A percentile compares a stretch with the other conserved stretches of the same genome.
These are phyloP conservation scores for Urochloa ruziziensis DNA, from an alignment of 176 grass and related monocot species.

Conservation along the genomic window DNA sequence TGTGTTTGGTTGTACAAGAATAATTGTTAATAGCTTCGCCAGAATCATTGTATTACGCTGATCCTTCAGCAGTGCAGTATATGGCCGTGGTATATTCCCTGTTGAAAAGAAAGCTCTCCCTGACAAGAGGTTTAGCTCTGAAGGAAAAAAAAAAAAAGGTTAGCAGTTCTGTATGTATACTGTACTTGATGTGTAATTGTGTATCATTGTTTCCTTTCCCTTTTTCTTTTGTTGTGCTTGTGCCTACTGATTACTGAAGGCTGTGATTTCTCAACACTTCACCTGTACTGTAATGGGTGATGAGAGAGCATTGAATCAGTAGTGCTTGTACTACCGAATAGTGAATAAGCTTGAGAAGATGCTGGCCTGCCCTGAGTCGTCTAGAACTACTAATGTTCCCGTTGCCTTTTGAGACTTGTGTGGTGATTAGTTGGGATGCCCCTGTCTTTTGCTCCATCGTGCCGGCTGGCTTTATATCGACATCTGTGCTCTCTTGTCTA, in stretches of 20 bases:
- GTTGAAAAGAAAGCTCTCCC: background rate
- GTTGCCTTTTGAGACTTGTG: constrained; percentile 8
- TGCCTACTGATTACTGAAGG: background rate
- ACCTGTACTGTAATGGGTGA: background rate
- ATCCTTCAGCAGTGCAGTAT: background rate
- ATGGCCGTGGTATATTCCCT: constrained; percentile 12
- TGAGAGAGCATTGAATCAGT: background rate
- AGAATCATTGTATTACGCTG: constrained; percentile 14
- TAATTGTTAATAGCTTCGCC: constrained; percentile 44
- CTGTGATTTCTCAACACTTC: background rate
- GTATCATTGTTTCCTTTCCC: background rate
- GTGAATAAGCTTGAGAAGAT: no score
- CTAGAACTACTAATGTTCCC: background rate
- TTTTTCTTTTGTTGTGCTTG: background rate
- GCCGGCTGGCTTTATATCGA: constrained; percentile 26
- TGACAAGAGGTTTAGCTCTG: background rate
- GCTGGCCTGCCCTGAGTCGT: no score
- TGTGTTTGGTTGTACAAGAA: constrained; percentile 49
- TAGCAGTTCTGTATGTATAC: background rate
- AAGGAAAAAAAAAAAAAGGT: constrained; percentile 22
- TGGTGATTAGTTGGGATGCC: constrained; percentile 37
- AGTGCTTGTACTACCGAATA: no score
- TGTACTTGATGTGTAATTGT: background rate
- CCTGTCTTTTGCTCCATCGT: constrained; percentile 14
- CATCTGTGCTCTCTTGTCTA: constrained; percentile 4